phyloP scores from a whole-genome alignment of 2,329 filamentous ascomycete genomes.

The Eurotiales sp. region DNA sequence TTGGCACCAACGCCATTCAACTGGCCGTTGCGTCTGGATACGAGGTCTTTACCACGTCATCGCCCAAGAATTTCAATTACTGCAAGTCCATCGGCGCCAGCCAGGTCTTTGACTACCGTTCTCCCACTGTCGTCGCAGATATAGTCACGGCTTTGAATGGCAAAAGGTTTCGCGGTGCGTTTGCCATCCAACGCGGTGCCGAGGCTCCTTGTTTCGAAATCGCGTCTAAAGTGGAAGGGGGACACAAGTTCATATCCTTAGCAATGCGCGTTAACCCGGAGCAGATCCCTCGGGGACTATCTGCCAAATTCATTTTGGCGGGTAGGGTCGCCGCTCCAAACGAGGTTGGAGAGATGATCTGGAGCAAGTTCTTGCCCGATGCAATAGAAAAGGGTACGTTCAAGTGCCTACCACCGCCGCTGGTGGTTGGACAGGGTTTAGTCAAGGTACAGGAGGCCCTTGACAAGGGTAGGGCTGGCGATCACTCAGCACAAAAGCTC shows the following conservation, averaged over 20 bases:
- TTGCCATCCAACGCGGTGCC: neutral
- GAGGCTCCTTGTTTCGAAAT: neutral
- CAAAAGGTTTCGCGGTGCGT: neutral
- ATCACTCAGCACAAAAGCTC: slow-evolving; percentile 44
- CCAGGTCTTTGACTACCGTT: slow-evolving; percentile 42
- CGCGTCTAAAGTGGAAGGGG: neutral
- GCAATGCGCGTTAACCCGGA: neutral
- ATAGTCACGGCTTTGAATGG: neutral
- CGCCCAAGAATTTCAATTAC: slow-evolving; percentile 38
- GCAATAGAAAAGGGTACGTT: slow-evolving; percentile 37
- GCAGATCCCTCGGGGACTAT: neutral
- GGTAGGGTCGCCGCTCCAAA: neutral
- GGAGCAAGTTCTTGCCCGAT: slow-evolving; percentile 32
- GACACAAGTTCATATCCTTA: neutral
- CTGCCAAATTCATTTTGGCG: neutral
- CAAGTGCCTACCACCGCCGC: slow-evolving; percentile 37
- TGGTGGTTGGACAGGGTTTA: slow-evolving; percentile 40
- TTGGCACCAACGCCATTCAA: slow-evolving; percentile 42
- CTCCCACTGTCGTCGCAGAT: neutral
- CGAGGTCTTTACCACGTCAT: slow-evolving; percentile 35
- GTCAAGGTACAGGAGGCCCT: slow-evolving; percentile 41
- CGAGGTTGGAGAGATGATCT: slow-evolving; percentile 17
- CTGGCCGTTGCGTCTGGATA: slow-evolving; percentile 37
- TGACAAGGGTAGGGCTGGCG: slow-evolving; percentile 27
- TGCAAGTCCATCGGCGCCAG: slow-evolving; percentile 41